A percentile compares a stretch with the other conserved stretches of the same genome.
phyloP scores from a whole-genome alignment of 2,329 filamentous ascomycete genomes.

The Scedosporium minutisporum region DNA sequence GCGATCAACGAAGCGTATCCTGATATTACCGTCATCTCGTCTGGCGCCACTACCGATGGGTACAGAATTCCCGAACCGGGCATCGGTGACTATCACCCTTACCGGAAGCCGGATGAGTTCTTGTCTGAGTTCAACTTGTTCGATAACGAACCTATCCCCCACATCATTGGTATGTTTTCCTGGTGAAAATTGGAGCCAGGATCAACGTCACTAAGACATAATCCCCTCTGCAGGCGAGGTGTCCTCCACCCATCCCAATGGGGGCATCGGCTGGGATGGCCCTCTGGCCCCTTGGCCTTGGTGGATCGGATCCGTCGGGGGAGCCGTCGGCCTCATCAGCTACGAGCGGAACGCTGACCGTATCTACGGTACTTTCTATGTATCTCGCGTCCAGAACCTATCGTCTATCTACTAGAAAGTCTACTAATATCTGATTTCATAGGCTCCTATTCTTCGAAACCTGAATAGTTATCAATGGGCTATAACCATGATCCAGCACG shows the following conservation, averaged over 20 bases:
- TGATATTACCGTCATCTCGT: conserved; percentile 46
- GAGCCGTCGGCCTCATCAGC: conserved; percentile 56
- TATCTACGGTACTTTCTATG: conserved; percentile 42
- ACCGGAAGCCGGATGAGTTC: conserved; percentile 39
- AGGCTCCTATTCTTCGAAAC: conserved; percentile 37
- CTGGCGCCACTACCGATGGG: conserved; percentile 33
- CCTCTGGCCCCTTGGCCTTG: conserved; percentile 38
- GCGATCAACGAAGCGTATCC: conserved; percentile 48
- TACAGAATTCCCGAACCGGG: conserved; percentile 29
- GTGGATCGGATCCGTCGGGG: conserved; percentile 52
- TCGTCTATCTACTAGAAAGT: background rate
- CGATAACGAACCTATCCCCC: conserved; percentile 32
- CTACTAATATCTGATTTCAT: background rate
- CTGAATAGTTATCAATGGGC: conserved; percentile 42
- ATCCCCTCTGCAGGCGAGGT: conserved; percentile 31
- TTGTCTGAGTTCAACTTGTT: conserved; percentile 41
- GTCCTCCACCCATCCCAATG: conserved; percentile 41
- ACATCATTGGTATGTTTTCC: conserved; percentile 17
- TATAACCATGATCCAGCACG: conserved; percentile 39
- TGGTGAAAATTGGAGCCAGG: background rate
- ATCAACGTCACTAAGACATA: background rate
- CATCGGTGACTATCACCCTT: conserved; percentile 42
- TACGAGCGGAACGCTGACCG: conserved; percentile 55
- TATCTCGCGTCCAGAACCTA: background rate
- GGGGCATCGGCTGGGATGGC: conserved; percentile 36